phyloP scores from a whole-genome alignment of 1,139 yeast genomes.

The Sugiyamaella japonica region DNA sequence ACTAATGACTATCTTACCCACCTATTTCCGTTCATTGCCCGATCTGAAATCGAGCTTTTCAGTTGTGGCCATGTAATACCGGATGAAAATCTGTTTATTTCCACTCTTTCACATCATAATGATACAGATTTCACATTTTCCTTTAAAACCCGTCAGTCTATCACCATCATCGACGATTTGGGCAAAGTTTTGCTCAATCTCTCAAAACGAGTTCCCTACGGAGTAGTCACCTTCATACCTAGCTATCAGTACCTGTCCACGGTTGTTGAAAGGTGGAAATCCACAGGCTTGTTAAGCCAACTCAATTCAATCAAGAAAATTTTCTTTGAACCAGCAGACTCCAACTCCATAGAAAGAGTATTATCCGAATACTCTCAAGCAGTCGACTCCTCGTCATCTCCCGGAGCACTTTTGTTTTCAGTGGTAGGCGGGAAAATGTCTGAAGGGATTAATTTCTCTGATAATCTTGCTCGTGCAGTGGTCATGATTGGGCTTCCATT shows the following conservation, averaged over 20 bases:
- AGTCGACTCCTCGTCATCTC: constrained; percentile 19
- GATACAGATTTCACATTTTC: constrained; percentile 60
- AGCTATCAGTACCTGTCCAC: constrained; percentile 71
- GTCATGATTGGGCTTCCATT: constrained; percentile 88
- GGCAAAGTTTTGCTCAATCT: constrained; percentile 54
- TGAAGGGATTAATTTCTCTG: constrained; percentile 91
- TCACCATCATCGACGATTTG: constrained; percentile 49
- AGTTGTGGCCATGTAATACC: constrained; percentile 89
- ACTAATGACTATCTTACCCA: constrained; percentile 63
- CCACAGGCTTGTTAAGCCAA: constrained; percentile 34
- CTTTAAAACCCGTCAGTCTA: constrained; percentile 58
- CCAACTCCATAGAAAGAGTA: constrained; percentile 47
- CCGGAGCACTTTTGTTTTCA: constrained; percentile 71
- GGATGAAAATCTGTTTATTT: constrained; percentile 60
- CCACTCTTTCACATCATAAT: constrained; percentile 43
- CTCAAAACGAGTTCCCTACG: constrained; percentile 58
- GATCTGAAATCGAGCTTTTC: constrained; percentile 50
- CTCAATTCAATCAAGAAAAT: constrained; percentile 31
- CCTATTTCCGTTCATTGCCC: constrained; percentile 59
- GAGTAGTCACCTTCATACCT: constrained; percentile 81
- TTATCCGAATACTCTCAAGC: constrained; percentile 52
- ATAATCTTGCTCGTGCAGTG: constrained; percentile 82
- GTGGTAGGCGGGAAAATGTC: constrained; percentile 95
- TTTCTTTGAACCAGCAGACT: constrained; percentile 60
- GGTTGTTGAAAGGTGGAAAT: constrained; percentile 55